Conservation (phyloP, 345 rosid genomes). For the Melaleuca alternifolia region DNA sequence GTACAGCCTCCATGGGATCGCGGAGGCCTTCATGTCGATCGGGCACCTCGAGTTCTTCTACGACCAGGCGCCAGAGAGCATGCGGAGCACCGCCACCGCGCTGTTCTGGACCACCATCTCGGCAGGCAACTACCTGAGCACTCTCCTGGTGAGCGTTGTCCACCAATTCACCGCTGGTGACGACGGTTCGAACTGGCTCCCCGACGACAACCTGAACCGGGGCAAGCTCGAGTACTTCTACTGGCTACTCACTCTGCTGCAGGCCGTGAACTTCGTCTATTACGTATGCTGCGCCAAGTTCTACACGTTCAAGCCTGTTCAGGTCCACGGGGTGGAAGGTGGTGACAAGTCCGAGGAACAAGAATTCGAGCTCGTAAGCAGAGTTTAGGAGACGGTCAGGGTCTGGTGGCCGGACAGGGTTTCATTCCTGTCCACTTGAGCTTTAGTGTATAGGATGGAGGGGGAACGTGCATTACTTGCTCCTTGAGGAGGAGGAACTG, state of each 20-base stretch:
- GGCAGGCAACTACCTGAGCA: slow-evolving; percentile 59
- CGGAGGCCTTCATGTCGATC: slow-evolving; percentile 82
- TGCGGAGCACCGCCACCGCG: slow-evolving; percentile 73
- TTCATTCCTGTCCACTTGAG: too few relatives aligned
- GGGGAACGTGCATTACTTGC: too few relatives aligned
- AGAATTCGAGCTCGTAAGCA: neutral
- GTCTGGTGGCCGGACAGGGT: too few relatives aligned
- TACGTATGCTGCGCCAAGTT: slow-evolving; percentile 54
- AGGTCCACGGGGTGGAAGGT: neutral
- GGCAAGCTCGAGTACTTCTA: slow-evolving; percentile 81
- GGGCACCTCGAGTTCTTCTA: slow-evolving; percentile 84
- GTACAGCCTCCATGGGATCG: slow-evolving; percentile 69
- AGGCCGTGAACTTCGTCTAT: slow-evolving; percentile 46
- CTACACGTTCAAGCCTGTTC: slow-evolving; percentile 57
- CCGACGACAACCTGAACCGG: slow-evolving; percentile 54
- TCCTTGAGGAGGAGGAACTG: too few relatives aligned
- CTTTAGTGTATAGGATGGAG: too few relatives aligned
- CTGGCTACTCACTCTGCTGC: slow-evolving; percentile 62
- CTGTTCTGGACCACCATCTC: slow-evolving; percentile 70
- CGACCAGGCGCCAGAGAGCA: slow-evolving; percentile 84
- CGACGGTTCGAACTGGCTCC: slow-evolving; percentile 74
- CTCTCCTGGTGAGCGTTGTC: slow-evolving; percentile 53
- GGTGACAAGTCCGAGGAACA: neutral
- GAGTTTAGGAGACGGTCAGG: neutral
- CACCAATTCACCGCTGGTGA: slow-evolving; percentile 46